Conservation (phyloP, 768 basidiomycete genomes). For the Mycena capillaripes region DNA sequence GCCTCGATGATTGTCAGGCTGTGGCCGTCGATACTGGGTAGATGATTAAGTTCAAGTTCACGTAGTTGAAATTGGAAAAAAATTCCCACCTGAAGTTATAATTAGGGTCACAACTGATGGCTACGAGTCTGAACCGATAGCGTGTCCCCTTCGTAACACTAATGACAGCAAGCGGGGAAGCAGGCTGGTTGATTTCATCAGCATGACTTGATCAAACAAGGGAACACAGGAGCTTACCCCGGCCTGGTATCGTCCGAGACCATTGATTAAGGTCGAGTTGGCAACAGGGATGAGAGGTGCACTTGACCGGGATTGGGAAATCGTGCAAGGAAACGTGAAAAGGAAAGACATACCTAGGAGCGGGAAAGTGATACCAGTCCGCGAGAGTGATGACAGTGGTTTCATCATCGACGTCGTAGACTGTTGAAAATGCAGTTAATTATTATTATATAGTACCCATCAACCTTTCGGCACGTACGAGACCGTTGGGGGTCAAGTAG, state of each 20-base stretch:
- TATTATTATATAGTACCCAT: conserved; percentile 35
- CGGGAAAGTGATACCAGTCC: conserved; percentile 40
- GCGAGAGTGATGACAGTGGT: conserved; percentile 43
- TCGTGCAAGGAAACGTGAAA: not conserved
- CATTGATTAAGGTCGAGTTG: too few relatives aligned
- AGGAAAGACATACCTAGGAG: not conserved
- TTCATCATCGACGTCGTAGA: conserved; percentile 14
- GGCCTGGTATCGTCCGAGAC: conserved; percentile 53
- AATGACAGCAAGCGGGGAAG: too few relatives aligned
- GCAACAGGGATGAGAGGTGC: too few relatives aligned
- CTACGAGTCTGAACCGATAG: too few relatives aligned
- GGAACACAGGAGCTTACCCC: conserved; percentile 38
- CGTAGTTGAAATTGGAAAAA: not conserved
- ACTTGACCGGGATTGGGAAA: not conserved
- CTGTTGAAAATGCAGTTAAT: not conserved
- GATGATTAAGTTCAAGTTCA: too few relatives aligned
- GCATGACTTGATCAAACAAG: not conserved
- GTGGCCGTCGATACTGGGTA: too few relatives aligned
- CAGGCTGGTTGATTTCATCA: too few relatives aligned
- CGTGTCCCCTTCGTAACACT: too few relatives aligned
- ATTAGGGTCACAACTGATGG: too few relatives aligned
- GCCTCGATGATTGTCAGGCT: too few relatives aligned
- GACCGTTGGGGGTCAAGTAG: conserved; percentile 45
- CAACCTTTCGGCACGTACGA: conserved; percentile 54
- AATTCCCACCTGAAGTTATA: conserved; percentile 50